A percentile compares a stretch with the other conserved stretches of the same genome.
phyloP scores from a whole-genome alignment of 768 basidiomycete species.

The Lactarius quietus region DNA sequence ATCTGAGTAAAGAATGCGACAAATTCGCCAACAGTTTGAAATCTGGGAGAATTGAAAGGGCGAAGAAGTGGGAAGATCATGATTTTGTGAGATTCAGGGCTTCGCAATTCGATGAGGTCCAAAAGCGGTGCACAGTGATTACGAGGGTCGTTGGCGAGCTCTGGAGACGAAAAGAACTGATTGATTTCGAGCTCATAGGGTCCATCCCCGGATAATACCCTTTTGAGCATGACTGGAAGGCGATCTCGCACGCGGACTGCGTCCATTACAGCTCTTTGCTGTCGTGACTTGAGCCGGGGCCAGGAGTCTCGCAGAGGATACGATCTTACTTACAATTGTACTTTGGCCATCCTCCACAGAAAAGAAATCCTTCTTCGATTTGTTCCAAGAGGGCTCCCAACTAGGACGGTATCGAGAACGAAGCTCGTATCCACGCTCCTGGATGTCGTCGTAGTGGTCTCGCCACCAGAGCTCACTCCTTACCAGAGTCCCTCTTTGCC shows the following conservation, averaged over 20 bases:
- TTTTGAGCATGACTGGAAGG: slow-evolving; percentile 19
- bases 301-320: neutral
- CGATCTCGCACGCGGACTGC: slow-evolving; percentile 8
- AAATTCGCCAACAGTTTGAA: slow-evolving; percentile 37
- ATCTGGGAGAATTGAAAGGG: slow-evolving; percentile 30
- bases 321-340: slow-evolving; percentile 12
- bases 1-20: slow-evolving; percentile 35
- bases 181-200: slow-evolving; percentile 18
- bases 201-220: slow-evolving; percentile 4
- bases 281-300: neutral
- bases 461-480: slow-evolving; percentile 18
- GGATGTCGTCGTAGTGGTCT: slow-evolving; percentile 5
- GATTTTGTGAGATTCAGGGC: slow-evolving; percentile 14
- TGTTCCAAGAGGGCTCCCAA: slow-evolving; percentile 19
- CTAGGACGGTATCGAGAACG: slow-evolving; percentile 19
- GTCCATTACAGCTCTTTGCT: slow-evolving; percentile 24
- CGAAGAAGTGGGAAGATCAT: slow-evolving; percentile 38
- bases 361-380: slow-evolving; percentile 9
- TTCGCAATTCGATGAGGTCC: slow-evolving; percentile 27
- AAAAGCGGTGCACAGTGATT: slow-evolving; percentile 31
- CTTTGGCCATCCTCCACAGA: slow-evolving; percentile 15
- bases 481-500: slow-evolving; percentile 11
- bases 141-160: slow-evolving; percentile 27
- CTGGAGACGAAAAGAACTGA: slow-evolving; percentile 16
- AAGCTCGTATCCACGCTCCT: slow-evolving; percentile 14